Evolutionary conservation across 2,329 filamentous ascomycete species (phyloP).

Genomic region (Sporothrix variecibatus): DNA sequence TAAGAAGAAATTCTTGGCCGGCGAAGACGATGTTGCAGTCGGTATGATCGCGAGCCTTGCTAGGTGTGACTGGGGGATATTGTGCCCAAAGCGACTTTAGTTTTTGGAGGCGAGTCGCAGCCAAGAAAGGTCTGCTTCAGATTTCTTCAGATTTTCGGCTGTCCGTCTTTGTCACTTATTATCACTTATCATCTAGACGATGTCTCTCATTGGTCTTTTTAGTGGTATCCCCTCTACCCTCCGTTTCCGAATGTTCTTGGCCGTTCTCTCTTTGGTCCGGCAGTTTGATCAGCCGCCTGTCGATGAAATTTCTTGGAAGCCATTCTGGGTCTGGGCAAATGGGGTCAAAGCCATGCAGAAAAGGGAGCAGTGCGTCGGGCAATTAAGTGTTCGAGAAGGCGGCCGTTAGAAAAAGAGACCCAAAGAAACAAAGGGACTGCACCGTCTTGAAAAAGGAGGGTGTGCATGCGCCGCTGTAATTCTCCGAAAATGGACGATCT

Average conservation of each 20-base stretch:
- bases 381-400: not conserved
- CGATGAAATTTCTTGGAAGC: conserved; percentile 19
- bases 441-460: not conserved
- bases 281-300: conserved; percentile 25
- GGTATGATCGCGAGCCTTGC: not conserved
- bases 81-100: not conserved
- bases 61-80: not conserved
- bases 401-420: not conserved
- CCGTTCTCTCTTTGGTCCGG: not conserved
- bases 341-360: conserved; percentile 17
- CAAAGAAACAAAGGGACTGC: not conserved
- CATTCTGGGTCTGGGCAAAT: conserved; percentile 19
- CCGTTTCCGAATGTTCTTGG: not conserved
- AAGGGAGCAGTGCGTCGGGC: not conserved
- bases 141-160: not conserved
- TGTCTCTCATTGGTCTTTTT: not conserved
- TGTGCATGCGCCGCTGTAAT: conserved; percentile 6
- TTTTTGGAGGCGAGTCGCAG: conserved; percentile 7
- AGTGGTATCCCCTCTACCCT: not conserved
- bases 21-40: not conserved
- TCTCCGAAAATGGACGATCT: conserved; percentile 5
- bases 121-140: conserved; percentile 16
- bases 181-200: too few relatives aligned
- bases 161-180: not conserved
- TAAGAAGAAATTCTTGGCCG: not conserved